A percentile compares a stretch with the other conserved stretches of the same genome.
Conservation (phyloP, 225 moss, liverwort and hornwort genomes). For the Physcomitrium patens region DNA sequence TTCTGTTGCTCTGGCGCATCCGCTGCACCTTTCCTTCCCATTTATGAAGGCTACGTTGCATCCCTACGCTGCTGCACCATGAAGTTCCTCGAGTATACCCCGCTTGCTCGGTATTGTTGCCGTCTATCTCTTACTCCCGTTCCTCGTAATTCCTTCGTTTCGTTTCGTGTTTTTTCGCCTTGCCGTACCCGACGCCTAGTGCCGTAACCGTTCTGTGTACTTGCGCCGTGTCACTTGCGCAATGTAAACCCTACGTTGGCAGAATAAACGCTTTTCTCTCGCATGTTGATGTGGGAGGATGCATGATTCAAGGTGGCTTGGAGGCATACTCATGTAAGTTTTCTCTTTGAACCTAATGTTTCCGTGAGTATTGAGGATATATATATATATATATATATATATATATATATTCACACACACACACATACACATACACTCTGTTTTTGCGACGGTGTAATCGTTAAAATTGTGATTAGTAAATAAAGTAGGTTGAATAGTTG, state of each 20-base stretch:
- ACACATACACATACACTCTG: too few species aligned
- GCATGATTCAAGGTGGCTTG: conserved; percentile 84
- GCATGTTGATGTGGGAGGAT: conserved; percentile 88
- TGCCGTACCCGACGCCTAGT: background rate
- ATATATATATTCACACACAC: too few species aligned
- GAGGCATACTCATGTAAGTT: conserved; percentile 99
- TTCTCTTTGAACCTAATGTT: background rate
- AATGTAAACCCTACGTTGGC: conserved; percentile 28
- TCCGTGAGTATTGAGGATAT: too few species aligned
- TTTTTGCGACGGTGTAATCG: too few species aligned
- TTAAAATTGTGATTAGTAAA: background rate
- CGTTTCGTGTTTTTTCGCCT: background rate
- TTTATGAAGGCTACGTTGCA: conserved; percentile 24
- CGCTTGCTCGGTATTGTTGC: conserved; percentile 79
- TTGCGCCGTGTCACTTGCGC: background rate
- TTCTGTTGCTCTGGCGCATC: background rate
- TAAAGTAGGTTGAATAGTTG: background rate
- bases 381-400: too few species aligned
- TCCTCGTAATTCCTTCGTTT: background rate
- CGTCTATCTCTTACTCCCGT: background rate
- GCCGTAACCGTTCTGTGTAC: background rate
- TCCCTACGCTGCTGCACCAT: conserved; percentile 35
- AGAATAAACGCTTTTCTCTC: conserved; percentile 88
- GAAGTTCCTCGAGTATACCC: conserved; percentile 99
- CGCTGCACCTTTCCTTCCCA: too few species aligned